Percentiles rank a stretch among this genome's conserved stretches.
Conservation (phyloP, 495 filamentous ascomycete genomes). For the Aeminium ludgeri region DNA sequence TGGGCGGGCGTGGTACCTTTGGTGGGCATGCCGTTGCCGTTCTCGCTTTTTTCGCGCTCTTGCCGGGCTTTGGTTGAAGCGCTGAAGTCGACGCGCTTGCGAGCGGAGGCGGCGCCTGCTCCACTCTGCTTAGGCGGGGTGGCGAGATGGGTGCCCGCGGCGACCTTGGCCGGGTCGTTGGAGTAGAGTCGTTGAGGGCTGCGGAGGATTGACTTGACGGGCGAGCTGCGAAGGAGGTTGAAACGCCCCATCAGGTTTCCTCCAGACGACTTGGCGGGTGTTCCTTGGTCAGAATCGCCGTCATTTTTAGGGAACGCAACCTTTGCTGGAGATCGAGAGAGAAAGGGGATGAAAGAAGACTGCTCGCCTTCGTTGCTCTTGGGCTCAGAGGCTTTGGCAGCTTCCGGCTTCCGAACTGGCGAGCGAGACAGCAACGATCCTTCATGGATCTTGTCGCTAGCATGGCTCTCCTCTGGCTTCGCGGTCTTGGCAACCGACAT, state of each 20-base stretch:
- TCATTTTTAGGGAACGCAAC: conserved; percentile 9
- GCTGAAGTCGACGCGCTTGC: conserved; percentile 47
- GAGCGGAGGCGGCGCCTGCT: conserved; percentile 20
- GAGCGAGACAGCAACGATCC: conserved; percentile 11
- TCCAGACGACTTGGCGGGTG: conserved; percentile 1
- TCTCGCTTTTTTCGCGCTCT: conserved; percentile 16
- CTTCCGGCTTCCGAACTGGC: conserved; percentile 27
- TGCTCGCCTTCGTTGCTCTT: conserved; percentile 10
- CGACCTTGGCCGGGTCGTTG: conserved; percentile 41
- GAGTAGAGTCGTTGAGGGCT: conserved; percentile 44
- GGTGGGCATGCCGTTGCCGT: conserved; percentile 5
- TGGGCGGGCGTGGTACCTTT: conserved; percentile 3
- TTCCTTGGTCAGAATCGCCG: background rate
- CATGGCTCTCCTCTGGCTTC: background rate
- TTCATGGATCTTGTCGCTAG: background rate
- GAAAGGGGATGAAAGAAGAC: background rate
- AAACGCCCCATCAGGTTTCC: conserved; percentile 10
- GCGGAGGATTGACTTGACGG: conserved; percentile 47
- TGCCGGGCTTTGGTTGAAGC: conserved; percentile 32
- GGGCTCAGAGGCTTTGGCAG: conserved; percentile 8
- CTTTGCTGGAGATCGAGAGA: conserved; percentile 10
- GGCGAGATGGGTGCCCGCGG: conserved; percentile 41
- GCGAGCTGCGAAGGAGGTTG: conserved; percentile 16
- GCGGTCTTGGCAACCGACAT: background rate
- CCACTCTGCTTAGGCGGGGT: conserved; percentile 30